A percentile compares a stretch with the other conserved stretches of the same genome.
Conservation (phyloP, 2,329 filamentous ascomycete genomes). For the Fusarium temperatum region DNA sequence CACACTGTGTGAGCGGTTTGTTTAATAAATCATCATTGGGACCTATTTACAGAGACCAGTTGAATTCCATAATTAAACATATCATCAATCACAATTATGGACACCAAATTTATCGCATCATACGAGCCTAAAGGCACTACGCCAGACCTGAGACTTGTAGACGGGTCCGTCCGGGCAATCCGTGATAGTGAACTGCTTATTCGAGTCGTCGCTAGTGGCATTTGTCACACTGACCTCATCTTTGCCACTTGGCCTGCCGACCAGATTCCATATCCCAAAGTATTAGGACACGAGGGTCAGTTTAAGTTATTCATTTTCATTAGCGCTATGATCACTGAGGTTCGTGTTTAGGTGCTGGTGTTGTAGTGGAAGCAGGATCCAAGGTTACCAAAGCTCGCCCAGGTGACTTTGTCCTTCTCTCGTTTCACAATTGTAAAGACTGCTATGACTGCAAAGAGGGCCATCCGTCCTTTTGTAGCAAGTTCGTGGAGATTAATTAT, state of each 20-base stretch:
- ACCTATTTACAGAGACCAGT: background rate
- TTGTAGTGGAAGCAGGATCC: background rate
- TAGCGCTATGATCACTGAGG: background rate
- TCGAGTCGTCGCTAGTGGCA: background rate
- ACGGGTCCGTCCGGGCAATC: background rate
- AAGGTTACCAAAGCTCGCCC: background rate
- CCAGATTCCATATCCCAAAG: background rate
- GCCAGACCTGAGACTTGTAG: background rate
- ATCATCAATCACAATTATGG: background rate
- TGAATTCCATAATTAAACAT: no score
- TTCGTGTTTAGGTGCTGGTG: background rate
- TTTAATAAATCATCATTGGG: background rate
- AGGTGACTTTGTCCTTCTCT: background rate
- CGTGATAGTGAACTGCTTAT: background rate
- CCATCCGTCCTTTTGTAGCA: background rate
- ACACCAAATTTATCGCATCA: background rate
- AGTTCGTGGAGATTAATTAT: background rate
- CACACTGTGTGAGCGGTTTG: background rate
- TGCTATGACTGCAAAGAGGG: background rate
- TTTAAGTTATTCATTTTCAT: rapidly evolving
- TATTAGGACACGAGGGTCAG: background rate
- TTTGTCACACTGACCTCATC: background rate
- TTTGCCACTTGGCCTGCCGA: background rate
- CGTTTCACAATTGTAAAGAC: background rate
- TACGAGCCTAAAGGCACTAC: background rate